Evolutionary conservation across 768 basidiomycete genomes (phyloP).

Genomic region (Amanita jacksonii): DNA sequence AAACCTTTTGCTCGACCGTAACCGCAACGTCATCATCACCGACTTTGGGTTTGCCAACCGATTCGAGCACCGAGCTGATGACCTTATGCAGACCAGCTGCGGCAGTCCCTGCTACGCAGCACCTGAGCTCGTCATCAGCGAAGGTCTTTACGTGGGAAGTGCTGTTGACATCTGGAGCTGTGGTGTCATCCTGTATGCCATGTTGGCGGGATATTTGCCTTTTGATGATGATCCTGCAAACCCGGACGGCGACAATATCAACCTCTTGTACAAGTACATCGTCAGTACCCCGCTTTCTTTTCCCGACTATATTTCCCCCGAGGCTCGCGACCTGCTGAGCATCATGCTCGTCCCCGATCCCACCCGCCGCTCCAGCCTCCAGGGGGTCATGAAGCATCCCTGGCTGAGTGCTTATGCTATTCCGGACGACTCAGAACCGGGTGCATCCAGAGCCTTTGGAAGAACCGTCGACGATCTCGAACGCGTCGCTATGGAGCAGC

Average conservation of each 20-base stretch:
- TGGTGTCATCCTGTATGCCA: conserved; percentile 92
- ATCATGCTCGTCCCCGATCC: conserved; percentile 97
- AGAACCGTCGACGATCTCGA: conserved; percentile 74
- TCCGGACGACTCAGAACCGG: conserved; percentile 18
- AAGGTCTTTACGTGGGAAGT: conserved; percentile 93
- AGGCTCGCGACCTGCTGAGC: conserved; percentile 75
- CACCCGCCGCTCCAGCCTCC: conserved; percentile 62
- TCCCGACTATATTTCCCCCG: conserved; percentile 86
- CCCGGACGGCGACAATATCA: conserved; percentile 99
- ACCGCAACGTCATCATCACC: conserved; percentile 98
- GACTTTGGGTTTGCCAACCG: conserved; percentile 99
- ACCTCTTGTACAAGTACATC: conserved; percentile 96
- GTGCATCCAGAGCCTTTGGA: conserved; percentile 41
- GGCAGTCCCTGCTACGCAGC: conserved; percentile 98
- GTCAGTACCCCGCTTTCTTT: conserved; percentile 94
- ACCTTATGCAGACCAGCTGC: conserved; percentile 97
- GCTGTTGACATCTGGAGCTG: conserved; percentile 98
- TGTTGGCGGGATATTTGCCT: conserved; percentile 96
- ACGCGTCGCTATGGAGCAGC: conserved; percentile 69
- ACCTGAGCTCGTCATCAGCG: conserved; percentile 94
- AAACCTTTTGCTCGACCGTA: conserved; percentile 92
- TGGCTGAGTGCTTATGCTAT: conserved; percentile 68
- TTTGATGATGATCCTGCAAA: conserved; percentile 99
- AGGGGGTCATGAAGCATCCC: conserved; percentile 74
- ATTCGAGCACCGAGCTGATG: conserved; percentile 86